These are phyloP conservation scores for Aspergillus sclerotialis DNA, from an alignment of 2,329 filamentous ascomycete genomes.

Conservation along the genomic window DNA sequence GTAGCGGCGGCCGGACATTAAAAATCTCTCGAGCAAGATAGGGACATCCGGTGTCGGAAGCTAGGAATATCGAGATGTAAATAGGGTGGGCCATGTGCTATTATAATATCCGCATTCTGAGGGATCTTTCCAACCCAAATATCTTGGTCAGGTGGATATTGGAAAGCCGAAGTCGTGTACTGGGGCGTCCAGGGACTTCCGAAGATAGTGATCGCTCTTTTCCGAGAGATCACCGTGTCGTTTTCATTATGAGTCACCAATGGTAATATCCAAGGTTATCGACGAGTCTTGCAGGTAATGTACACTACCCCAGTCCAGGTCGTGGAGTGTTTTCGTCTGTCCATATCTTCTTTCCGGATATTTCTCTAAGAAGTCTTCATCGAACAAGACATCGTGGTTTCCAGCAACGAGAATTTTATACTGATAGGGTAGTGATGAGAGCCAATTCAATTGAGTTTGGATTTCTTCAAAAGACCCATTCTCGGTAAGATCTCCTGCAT, in stretches of 20 bases:
- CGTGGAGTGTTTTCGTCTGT: conserved; percentile 25
- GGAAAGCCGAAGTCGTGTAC: conserved; percentile 69
- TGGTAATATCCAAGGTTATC: conserved; percentile 52
- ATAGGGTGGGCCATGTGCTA: conserved; percentile 70
- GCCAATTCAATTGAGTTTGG: conserved; percentile 70
- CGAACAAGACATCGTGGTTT: conserved; percentile 79
- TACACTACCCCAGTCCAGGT: conserved; percentile 56
- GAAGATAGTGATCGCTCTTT: conserved; percentile 45
- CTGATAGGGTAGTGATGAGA: conserved; percentile 59
- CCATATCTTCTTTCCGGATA: not conserved
- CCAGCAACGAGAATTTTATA: conserved; percentile 75
- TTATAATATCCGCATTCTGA: conserved; percentile 61
- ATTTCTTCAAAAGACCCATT: conserved; percentile 61
- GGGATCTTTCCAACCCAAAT: conserved; percentile 65
- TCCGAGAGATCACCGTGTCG: not conserved
- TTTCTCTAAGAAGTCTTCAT: conserved; percentile 45
- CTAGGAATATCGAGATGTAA: conserved; percentile 51
- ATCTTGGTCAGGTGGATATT: conserved; percentile 57
- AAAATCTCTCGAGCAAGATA: conserved; percentile 60
- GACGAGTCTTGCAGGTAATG: conserved; percentile 64
- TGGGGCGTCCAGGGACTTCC: conserved; percentile 68
- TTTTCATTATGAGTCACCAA: conserved; percentile 45
- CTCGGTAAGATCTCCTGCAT: conserved; percentile 45
- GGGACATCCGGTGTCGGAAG: conserved; percentile 51
- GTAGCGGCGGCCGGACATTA: conserved; percentile 55